Base-by-base conservation (phyloP, 169 alveolate species). In the Sarcocystis neurona region DNA sequence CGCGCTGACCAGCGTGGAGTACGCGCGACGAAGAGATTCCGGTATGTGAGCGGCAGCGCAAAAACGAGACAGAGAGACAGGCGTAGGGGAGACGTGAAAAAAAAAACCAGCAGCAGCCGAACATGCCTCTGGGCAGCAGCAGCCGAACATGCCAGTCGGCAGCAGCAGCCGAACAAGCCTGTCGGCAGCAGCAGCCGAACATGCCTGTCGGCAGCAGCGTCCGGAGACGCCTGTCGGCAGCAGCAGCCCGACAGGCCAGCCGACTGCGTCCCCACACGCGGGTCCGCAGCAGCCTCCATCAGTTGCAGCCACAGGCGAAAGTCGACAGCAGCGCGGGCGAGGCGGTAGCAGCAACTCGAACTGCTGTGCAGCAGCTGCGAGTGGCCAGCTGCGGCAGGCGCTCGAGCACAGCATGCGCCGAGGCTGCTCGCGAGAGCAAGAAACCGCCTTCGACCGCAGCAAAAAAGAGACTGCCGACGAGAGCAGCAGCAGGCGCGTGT, bases 241-340 rank as follows among this genome's bases (percentile, higher is more conserved):
- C 70, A 78, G 47, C 10, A 53, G 63, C 63, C 20, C 63, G 63
- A 53, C 20, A 78, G 85, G 70, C 44, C 18, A 43, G 48, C 50
- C 43, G 47, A 23, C 43, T 27, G 44, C 50, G 4, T 39, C 84
- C 5, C 85, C 2, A 44, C 32, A 47, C 48, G 72, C 23, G 5
- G 32, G 48, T 15, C 30, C 27, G 39, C 46, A 27, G 68, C 68
- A 78, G 47, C 48, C 18, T n/a, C 77, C 77, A n/a, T 30, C 77
- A 10, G 37, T 34, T 43, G 56, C 44, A 41, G 0, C 23, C 78
- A 66, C 78, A 37, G 46, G 44, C 78, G 78, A 79, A n/a, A 30
- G 18, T 32, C 87, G 56, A 56, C 74, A 48, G 50, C 87, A 50
- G 87, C 87, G 37, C n/a, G n/a, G n/a, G n/a, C n/a, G n/a, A n/a